These are phyloP conservation scores for Oryza brachyantha DNA, from an alignment of 176 grass and related monocot genomes.

Conservation along the genomic window DNA sequence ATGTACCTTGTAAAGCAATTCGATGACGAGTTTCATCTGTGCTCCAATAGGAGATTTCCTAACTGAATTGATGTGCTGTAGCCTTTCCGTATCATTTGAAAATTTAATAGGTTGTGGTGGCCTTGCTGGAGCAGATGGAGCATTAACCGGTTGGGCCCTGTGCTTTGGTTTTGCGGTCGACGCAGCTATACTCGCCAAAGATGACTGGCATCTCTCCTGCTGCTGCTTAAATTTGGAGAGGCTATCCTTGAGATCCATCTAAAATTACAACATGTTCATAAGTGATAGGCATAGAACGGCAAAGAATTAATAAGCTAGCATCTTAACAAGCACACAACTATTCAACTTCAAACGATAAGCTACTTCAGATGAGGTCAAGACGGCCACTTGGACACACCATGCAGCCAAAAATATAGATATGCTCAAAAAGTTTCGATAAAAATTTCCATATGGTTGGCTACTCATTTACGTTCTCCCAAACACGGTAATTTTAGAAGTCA, in stretches of 20 bases:
- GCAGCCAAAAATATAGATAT: neutral
- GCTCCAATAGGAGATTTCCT: conserved; percentile 77
- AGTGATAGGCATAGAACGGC: neutral
- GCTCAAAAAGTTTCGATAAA: neutral
- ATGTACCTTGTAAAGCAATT: conserved; percentile 72
- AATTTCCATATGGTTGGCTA: neutral
- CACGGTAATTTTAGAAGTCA: neutral
- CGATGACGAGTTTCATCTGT: conserved; percentile 84
- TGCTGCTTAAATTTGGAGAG: conserved; percentile 86
- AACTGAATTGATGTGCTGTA: conserved; percentile 78
- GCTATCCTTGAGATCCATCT: conserved; percentile 89
- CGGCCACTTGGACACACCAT: neutral
- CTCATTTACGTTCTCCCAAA: neutral
- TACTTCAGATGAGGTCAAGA: neutral
- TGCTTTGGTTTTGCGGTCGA: conserved; percentile 50
- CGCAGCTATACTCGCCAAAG: conserved; percentile 63
- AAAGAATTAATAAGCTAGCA: neutral
- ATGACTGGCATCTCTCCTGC: conserved; percentile 80
- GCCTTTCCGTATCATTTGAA: conserved; percentile 86
- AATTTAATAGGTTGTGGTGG: conserved; percentile 56
- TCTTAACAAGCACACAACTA: neutral
- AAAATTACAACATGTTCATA: neutral
- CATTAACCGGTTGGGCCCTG: conserved; percentile 42
- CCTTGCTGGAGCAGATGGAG: conserved; percentile 45
- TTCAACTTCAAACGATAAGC: neutral